Evolutionary conservation across 352 stramenopile genomes (phyloP).

Genomic region (Phytophthora sansomeana): DNA sequence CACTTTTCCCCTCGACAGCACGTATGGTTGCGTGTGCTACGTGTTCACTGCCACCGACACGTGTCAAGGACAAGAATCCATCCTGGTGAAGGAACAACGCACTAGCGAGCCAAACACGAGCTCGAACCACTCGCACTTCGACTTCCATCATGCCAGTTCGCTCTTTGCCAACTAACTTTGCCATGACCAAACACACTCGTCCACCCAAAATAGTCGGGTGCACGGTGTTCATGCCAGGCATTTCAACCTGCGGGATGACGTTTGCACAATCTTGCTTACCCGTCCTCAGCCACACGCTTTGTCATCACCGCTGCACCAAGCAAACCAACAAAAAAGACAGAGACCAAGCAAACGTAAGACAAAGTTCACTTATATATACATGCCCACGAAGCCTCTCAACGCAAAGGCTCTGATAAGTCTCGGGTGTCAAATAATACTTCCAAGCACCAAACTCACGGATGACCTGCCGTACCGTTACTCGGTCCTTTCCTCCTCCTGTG

Average conservation of each 20-base stretch:
- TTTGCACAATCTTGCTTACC: background rate
- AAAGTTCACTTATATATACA: conserved; percentile 39
- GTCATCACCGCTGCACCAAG: background rate
- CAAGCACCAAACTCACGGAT: conserved; percentile 35
- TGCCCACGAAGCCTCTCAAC: conserved; percentile 16
- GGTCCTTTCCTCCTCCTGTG: conserved; percentile 10
- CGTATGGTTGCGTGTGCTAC: conserved; percentile 43
- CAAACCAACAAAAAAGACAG: background rate
- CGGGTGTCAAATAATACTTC: conserved; percentile 40
- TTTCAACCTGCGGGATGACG: conserved; percentile 5
- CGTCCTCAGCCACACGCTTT: conserved; percentile 1
- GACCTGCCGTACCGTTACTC: conserved; percentile 25
- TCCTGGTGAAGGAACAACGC: conserved; percentile 37
- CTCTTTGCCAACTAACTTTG: background rate
- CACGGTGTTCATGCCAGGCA: background rate
- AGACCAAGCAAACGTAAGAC: conserved; percentile 10
- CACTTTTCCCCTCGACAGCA: conserved; percentile 14
- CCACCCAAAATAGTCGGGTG: conserved; percentile 14
- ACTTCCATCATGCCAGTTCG: conserved; percentile 36
- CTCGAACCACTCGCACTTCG: conserved; percentile 43
- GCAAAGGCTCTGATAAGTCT: conserved; percentile 26
- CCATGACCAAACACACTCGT: background rate
- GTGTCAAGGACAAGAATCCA: conserved; percentile 48
- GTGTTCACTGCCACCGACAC: conserved; percentile 26
- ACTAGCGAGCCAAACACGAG: conserved; percentile 51